Evolutionary conservation across 75 land plant species (phyloP).

Genomic region (Cunninghamia lanceolata): DNA sequence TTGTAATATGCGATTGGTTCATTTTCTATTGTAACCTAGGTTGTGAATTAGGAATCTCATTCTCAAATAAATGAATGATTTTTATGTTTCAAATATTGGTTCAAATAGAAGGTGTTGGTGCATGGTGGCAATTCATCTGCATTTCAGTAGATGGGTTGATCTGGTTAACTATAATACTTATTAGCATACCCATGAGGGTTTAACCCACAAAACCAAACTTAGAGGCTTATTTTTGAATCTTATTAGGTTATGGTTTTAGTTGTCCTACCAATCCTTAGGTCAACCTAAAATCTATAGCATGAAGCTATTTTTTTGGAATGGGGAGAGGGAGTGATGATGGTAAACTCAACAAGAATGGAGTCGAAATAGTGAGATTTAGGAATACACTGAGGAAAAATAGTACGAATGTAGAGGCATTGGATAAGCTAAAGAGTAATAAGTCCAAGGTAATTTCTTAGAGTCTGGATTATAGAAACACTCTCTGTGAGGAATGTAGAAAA

Average conservation of each 20-base stretch:
- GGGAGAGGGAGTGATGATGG: not conserved
- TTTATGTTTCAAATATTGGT: not conserved
- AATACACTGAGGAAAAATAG: not conserved
- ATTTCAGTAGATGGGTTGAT: not conserved
- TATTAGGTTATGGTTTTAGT: not conserved
- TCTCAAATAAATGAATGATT: not conserved
- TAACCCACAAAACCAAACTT: not conserved
- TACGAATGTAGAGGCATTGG: not conserved
- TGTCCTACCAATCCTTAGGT: not conserved
- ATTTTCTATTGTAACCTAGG: not conserved
- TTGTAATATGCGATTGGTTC: not conserved
- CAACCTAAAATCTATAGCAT: not conserved
- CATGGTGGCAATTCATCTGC: too few relatives aligned
- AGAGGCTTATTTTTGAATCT: not conserved
- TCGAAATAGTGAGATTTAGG: not conserved
- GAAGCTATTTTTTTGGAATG: not conserved
- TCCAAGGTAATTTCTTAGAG: not conserved
- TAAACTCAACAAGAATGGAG: not conserved
- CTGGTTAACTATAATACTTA: not conserved
- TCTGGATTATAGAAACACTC: conserved; percentile 7
- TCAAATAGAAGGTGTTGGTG: not conserved
- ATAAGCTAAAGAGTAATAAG: not conserved
- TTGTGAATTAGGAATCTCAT: not conserved
- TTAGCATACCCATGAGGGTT: not conserved
- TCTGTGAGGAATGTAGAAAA: conserved; percentile 70